Conservation (phyloP, 441 rosid genomes). For the Erysimum cheiri region DNA sequence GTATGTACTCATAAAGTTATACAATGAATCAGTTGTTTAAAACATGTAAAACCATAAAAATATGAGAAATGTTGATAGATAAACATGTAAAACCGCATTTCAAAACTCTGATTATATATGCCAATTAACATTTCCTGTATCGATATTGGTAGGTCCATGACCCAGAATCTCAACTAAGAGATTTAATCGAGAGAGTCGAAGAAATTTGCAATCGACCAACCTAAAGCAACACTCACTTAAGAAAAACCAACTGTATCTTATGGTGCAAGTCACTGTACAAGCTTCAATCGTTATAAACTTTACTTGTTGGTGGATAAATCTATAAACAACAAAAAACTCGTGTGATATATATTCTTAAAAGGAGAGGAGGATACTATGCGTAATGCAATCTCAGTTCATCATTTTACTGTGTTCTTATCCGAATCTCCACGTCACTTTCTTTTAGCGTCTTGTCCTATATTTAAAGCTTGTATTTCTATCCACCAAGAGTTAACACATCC, state of each 20-base stretch:
- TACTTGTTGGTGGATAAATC: slow-evolving; percentile 35
- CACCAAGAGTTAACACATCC: slow-evolving; percentile 41
- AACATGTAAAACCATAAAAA: no score
- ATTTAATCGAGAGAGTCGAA: slow-evolving; percentile 27
- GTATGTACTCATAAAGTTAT: no score
- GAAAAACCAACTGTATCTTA: slow-evolving; percentile 23
- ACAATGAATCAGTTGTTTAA: no score
- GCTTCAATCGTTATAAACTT: slow-evolving; percentile 45
- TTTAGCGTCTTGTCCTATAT: slow-evolving; percentile 12
- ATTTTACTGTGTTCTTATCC: slow-evolving; percentile 37
- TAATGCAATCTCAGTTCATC: slow-evolving; percentile 43
- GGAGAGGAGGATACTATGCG: slow-evolving; percentile 41
- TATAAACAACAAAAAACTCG: slow-evolving; percentile 14
- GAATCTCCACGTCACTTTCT: slow-evolving; percentile 39
- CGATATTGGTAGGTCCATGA: slow-evolving; percentile 43
- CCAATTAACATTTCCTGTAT: slow-evolving; percentile 5
- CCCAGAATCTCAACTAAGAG: slow-evolving; percentile 32
- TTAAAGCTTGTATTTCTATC: slow-evolving; percentile 13
- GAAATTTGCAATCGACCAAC: slow-evolving; percentile 37
- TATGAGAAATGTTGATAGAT: not conserved
- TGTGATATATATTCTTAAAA: not conserved
- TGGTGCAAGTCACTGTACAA: slow-evolving; percentile 48
- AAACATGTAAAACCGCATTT: slow-evolving; percentile 14
- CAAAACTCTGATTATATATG: slow-evolving; percentile 17
- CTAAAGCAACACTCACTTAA: slow-evolving; percentile 32